Conservation (phyloP, 78 protist species). For the Pigoraptor vietnamica region DNA sequence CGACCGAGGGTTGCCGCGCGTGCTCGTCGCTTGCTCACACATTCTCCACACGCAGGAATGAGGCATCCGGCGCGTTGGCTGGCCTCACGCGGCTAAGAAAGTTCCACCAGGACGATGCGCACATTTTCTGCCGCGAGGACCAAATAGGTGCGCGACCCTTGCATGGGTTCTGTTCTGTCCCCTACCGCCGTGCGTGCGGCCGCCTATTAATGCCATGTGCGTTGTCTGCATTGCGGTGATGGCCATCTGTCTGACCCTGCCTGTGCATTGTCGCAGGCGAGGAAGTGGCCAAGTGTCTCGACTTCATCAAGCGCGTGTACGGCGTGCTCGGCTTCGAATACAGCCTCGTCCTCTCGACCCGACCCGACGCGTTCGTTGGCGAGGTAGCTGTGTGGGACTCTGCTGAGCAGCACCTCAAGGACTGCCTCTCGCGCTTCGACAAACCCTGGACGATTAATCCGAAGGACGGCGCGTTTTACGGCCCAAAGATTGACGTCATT, state of each 20-base stretch:
- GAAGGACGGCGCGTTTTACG: conserved; percentile 49
- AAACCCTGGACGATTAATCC: conserved; percentile 70
- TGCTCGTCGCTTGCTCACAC: too few relatives aligned
- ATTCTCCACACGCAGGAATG: too few relatives aligned
- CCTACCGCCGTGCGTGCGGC: too few relatives aligned
- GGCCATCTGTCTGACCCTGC: neutral
- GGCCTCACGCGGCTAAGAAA: conserved; percentile 98
- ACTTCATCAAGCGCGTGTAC: conserved; percentile 71
- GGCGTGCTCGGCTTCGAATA: conserved; percentile 68
- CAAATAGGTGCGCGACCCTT: conserved; percentile 51
- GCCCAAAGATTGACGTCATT: neutral
- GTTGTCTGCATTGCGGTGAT: neutral
- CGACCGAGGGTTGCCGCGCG: too few relatives aligned
- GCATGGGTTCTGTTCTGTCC: too few relatives aligned
- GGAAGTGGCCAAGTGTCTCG: conserved; percentile 65
- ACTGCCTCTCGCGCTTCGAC: conserved; percentile 31
- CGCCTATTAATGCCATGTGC: too few relatives aligned
- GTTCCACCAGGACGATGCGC: conserved; percentile 99
- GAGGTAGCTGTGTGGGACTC: conserved; percentile 70
- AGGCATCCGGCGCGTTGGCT: conserved; percentile 93
- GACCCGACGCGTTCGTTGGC: conserved; percentile 86
- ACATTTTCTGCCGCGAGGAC: conserved; percentile 88
- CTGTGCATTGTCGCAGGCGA: neutral
- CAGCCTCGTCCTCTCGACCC: conserved; percentile 75
- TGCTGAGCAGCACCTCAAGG: conserved; percentile 53